Base-by-base conservation (phyloP, 1,139 yeast species). In the Taphrina wiesneri region DNA sequence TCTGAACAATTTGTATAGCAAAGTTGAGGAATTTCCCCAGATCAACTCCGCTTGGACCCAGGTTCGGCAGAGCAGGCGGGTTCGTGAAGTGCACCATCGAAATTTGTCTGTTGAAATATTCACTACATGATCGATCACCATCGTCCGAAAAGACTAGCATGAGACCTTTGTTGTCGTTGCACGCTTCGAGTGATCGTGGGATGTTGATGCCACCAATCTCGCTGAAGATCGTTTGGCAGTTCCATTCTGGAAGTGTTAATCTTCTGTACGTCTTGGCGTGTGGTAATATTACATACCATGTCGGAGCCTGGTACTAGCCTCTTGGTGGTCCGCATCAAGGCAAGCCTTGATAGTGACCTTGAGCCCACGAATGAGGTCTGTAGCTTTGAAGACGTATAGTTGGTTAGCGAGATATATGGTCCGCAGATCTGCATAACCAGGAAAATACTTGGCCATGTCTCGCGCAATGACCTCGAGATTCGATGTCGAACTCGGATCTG, bases 81-180 rank as follows among this genome's bases (percentile, higher is more conserved):
- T 19, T 19, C 15, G 26, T 23, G 47, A 49, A 34, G 28, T 47
- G 36, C 4, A 25, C 56, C 46, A 17, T 34, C n/a, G 36, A 15
- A 17, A 43, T 47, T 13, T 15, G 21, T 13, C 63, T 53, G 15
- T 34, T 49, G 36, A 59, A 59, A 26, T 34, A 49, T n/a, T 47
- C 56, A 28, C 36, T 15, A 15, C 45, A 30, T n/a, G 54, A n/a
- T 17, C 25, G 36, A 30, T 59, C 56, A 19, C 63, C 56, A 1
- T 49, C 63, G 28, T 59, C 56, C 13, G 54, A 34, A 26, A 59
- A 59, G 15, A 59, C 63, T 3, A 59, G 56, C 56, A 49, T 59
- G 26, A 59, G 34, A 15, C 63, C 63, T 13, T 30, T 39, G n/a
- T 49, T 49, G 54, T 59, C 54, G 47, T 59, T 59, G 32, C 63